These are phyloP conservation scores for Tulasnella sp. DNA, from an alignment of 768 basidiomycete genomes.

Conservation along the genomic window DNA sequence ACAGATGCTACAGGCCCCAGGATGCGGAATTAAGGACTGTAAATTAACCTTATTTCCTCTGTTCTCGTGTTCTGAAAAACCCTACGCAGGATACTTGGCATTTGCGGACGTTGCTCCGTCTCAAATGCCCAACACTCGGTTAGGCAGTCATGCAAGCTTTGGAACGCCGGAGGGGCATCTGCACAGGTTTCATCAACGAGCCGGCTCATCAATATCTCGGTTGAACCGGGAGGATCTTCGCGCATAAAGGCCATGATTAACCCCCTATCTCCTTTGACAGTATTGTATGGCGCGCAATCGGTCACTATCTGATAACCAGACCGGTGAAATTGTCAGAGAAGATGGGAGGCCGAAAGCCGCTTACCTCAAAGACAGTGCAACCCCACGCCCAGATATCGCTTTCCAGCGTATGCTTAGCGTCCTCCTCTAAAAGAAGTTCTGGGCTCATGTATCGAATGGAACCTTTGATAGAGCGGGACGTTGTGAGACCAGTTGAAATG, in stretches of 20 bases:
- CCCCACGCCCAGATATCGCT: background rate
- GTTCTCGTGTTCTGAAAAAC: no score
- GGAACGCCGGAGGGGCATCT: no score
- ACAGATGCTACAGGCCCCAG: no score
- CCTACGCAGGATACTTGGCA: no score
- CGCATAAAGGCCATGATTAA: background rate
- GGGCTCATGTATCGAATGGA: background rate
- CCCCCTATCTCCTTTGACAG: background rate
- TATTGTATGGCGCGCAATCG: background rate
- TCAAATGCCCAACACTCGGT: no score
- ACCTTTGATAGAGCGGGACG: background rate
- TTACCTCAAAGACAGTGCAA: background rate
- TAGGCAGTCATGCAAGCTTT: no score
- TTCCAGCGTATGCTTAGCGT: background rate
- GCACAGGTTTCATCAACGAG: background rate
- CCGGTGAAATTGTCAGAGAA: background rate
- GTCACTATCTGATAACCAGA: background rate
- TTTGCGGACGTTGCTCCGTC: no score
- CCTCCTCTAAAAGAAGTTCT: background rate
- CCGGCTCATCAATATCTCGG: background rate
- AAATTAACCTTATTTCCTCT: no score
- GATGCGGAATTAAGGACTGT: no score
- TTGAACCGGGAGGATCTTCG: background rate
- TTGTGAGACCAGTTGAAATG: background rate
- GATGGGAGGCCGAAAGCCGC: background rate